Evolutionary conservation across 805 yeast genomes (phyloP), one percentile per base, ranked within the genome.

Genomic region (Lachancea sp.): DNA sequence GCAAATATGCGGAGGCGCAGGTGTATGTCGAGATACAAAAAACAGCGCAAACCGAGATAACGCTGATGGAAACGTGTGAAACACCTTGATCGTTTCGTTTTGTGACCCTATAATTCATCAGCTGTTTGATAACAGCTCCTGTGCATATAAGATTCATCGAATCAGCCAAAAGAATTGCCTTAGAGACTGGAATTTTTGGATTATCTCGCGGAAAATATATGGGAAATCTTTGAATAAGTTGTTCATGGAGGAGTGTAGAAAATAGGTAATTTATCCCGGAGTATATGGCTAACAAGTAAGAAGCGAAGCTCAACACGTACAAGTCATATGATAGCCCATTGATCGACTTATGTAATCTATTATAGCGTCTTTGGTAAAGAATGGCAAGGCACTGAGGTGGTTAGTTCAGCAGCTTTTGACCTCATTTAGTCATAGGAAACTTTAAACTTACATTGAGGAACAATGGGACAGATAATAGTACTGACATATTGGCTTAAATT

Each of bases 271-370:
- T 48, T 3, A 59, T 15, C 3, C 56, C 43, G n/a, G 53, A 43
- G 42, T 54, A 58, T 1, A 60, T 23, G 4, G 50, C 44, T 4
- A 55, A 31, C 1, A 42, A 12, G 20, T 43, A 38, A 16, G 49
- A 43, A 2, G 46, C 11, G 7, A 51, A 18, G 16, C 46, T 49
- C 2, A 64, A 43, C 15, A 49, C 37, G 7, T 53, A 50, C 8
- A 52, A 38, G 42, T 68, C 72, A 38, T 59, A 58, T 1, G 73
- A 69, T 1, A 67, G 45, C 0, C 72, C 71, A 42, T 63, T 58
- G 0, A 68, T 47, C 1, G 71, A 63, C 23, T 48, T 51, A 38
- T 58, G 61, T 12, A 47, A 38, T 32, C 48, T 52, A 34, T 58
- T 54, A 34, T 57, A 56, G 19, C 49, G 46, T 23, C 46, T 45